Evolutionary conservation across 2,329 filamentous ascomycete species (phyloP).

Genomic region (Nigrospora oryzae): DNA sequence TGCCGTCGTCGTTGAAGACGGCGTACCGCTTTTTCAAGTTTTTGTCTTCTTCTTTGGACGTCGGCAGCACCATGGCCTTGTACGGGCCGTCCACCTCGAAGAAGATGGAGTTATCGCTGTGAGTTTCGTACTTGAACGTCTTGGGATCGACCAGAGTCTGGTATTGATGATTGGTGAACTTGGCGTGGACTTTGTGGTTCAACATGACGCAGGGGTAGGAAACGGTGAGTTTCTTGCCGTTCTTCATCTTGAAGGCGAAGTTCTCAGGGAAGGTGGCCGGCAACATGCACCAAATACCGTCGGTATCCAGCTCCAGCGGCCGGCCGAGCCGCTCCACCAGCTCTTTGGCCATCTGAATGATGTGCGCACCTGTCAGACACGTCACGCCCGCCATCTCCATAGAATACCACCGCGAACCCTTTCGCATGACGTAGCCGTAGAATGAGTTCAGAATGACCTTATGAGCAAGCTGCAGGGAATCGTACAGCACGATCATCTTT

Average conservation of each 20-base stretch:
- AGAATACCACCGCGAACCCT: constrained; percentile 97
- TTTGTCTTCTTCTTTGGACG: constrained; percentile 98
- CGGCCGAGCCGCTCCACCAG: constrained; percentile 89
- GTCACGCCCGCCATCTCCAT: constrained; percentile 99
- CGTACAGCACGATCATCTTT: constrained; percentile 96
- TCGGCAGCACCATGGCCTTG: constrained; percentile 93
- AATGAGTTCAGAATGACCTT: constrained; percentile 99
- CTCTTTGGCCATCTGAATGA: constrained; percentile 92
- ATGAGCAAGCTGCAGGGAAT: constrained; percentile 92
- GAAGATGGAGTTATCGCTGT: constrained; percentile 98
- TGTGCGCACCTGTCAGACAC: constrained; percentile 88
- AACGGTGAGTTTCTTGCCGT: constrained; percentile 91
- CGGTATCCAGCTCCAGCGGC: constrained; percentile 89
- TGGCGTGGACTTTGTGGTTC: constrained; percentile 90
- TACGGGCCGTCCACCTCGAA: constrained; percentile 99
- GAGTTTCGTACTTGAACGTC: constrained; percentile 86
- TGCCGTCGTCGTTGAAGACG: constrained; percentile 97
- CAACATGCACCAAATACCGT: constrained; percentile 99
- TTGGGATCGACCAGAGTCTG: constrained; percentile 75
- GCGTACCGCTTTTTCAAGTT: constrained; percentile 99
- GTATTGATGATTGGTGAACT: constrained; percentile 96
- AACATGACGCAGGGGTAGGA: constrained; percentile 99
- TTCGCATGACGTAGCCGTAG: constrained; percentile 99
- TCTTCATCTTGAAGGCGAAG: constrained; percentile 87
- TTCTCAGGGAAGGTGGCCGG: constrained; percentile 95